Conservation (phyloP, 371 early-diverging fungal species). For the Dichotomocladium elegans region DNA sequence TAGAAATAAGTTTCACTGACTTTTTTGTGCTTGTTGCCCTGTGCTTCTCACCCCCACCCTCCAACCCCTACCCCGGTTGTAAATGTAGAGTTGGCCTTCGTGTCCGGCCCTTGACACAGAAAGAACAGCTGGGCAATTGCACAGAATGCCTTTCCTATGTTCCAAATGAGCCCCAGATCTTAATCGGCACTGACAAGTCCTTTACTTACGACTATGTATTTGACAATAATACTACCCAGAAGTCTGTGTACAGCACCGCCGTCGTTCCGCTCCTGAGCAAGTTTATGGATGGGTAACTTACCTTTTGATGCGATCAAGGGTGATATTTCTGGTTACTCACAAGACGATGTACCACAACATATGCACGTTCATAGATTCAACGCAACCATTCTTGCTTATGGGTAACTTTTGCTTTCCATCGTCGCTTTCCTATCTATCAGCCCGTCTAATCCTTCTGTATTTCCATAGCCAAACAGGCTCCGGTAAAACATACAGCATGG, state of each 20-base stretch:
- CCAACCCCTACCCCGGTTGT: neutral
- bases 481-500: conserved; percentile 59
- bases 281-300: conserved; percentile 86
- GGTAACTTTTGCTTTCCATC: conserved; percentile 55
- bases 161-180: conserved; percentile 63
- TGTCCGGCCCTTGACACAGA: conserved; percentile 75
- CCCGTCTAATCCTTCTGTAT: neutral
- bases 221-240: conserved; percentile 67
- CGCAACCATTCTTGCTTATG: conserved; percentile 96
- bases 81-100: conserved; percentile 72
- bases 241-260: conserved; percentile 66
- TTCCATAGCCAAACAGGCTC: conserved; percentile 41
- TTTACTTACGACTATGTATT: conserved; percentile 92
- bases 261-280: conserved; percentile 76
- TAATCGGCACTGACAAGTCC: conserved; percentile 66
- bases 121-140: conserved; percentile 71
- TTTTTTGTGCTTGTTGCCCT: neutral
- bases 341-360: neutral
- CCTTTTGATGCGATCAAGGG: neutral
- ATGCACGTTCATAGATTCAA: conserved; percentile 59
- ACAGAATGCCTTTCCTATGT: conserved; percentile 70
- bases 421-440: no score
- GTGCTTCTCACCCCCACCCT: neutral
- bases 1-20: neutral
- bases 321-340: neutral